Conservation (phyloP, 768 basidiomycete species). For the Strobilomyces confusus region DNA sequence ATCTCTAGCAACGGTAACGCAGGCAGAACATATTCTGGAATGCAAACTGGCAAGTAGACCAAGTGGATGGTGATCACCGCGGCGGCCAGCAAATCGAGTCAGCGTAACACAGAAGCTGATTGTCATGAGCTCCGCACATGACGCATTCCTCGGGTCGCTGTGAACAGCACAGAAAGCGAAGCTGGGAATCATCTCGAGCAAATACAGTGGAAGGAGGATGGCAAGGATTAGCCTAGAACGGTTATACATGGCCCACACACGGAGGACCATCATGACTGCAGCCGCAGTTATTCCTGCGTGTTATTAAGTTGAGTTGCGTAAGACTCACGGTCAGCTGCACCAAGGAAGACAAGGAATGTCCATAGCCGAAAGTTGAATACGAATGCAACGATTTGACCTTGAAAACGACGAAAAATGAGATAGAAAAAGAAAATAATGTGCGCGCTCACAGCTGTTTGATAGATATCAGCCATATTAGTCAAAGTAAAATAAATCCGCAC, state of each 20-base stretch:
- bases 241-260: conserved; percentile 1
- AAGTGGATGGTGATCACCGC: too few species aligned
- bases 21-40: too few species aligned
- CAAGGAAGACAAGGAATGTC: neutral
- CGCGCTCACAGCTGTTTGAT: neutral
- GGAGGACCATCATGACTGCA: neutral
- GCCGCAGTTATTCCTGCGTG: neutral
- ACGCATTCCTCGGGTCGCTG: neutral
- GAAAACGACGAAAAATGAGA: neutral
- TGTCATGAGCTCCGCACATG: too few species aligned
- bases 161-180: neutral
- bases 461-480: neutral
- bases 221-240: neutral
- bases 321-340: conserved; percentile 7
- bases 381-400: neutral
- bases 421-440: neutral
- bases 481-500: too few species aligned
- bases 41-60: too few species aligned
- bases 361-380: neutral
- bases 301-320: neutral
- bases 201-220: neutral
- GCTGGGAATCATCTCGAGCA: neutral
- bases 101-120: too few species aligned
- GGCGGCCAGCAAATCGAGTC: too few species aligned
- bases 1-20: too few species aligned